These are phyloP conservation scores for Aspergillus felis DNA, from an alignment of 2,329 filamentous ascomycete genomes.

Conservation along the genomic window DNA sequence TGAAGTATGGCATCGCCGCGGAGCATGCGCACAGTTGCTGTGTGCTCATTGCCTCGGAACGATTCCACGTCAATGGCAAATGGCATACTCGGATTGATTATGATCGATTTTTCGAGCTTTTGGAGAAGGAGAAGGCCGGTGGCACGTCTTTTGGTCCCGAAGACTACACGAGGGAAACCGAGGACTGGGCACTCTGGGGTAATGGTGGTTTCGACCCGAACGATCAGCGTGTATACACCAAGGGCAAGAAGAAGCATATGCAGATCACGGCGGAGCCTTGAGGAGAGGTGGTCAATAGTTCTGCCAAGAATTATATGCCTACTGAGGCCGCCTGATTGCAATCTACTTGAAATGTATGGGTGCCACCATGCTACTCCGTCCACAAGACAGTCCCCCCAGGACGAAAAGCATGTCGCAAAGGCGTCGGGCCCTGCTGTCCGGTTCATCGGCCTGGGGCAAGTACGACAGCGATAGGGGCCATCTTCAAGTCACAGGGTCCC, in stretches of 20 bases:
- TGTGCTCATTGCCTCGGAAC: constrained; percentile 74
- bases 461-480: too few relatives aligned
- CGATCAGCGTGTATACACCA: constrained; percentile 81
- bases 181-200: constrained; percentile 93
- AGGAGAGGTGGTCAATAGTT: neutral
- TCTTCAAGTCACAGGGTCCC: too few relatives aligned
- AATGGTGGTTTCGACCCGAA: constrained; percentile 91
- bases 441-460: neutral
- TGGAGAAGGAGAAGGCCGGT: constrained; percentile 57
- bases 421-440: neutral
- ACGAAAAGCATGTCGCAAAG: neutral
- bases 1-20: constrained; percentile 85
- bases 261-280: constrained; percentile 1
- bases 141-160: constrained; percentile 75
- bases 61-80: constrained; percentile 71
- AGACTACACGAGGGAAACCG: constrained; percentile 86
- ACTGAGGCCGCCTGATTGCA: neutral
- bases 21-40: constrained; percentile 96
- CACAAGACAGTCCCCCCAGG: neutral
- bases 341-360: neutral
- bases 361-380: neutral
- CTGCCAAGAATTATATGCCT: neutral
- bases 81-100: constrained; percentile 96
- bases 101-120: constrained; percentile 75
- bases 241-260: constrained; percentile 56